Conservation (phyloP, 2,329 filamentous ascomycete species). For the Pestalotiopsis sp. region DNA sequence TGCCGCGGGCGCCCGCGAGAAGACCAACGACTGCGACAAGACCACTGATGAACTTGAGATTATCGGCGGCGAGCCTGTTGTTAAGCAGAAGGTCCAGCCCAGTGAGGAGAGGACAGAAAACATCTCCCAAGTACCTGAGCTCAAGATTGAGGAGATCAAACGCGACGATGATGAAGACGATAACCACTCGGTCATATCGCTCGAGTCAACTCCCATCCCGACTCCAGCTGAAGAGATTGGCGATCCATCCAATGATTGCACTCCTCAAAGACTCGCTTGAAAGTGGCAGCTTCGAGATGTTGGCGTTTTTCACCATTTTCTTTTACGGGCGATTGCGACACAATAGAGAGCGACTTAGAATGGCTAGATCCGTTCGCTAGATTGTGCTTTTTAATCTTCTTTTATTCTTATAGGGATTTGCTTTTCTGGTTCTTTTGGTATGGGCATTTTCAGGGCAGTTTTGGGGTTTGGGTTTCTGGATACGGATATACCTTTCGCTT, state of each 20-base stretch:
- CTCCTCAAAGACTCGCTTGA: conserved; percentile 2
- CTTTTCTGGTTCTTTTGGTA: background rate
- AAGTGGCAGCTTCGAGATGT: background rate
- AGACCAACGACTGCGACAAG: conserved; percentile 28
- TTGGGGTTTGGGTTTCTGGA: background rate
- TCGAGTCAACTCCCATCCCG: background rate
- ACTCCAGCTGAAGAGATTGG: conserved; percentile 9
- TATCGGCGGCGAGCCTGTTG: conserved; percentile 28
- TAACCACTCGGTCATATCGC: conserved; percentile 1
- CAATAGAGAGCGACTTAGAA: background rate
- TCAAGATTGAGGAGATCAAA: background rate
- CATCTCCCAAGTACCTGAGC: background rate
- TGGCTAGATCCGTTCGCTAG: conserved; percentile 3
- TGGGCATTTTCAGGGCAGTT: background rate
- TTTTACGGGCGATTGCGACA: background rate
- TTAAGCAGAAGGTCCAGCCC: conserved; percentile 6
- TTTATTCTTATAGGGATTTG: background rate
- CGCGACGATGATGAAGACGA: conserved; percentile 9
- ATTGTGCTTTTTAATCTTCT: background rate
- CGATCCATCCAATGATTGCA: conserved; percentile 9
- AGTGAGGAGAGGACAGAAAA: background rate
- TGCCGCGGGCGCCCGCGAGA: conserved; percentile 49
- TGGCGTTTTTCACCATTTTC: background rate
- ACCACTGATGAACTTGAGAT: conserved; percentile 34
- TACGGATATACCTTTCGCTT: conserved; percentile 2